Conservation (phyloP, 306 rosid genomes). For the Lathyrus tuberosus region DNA sequence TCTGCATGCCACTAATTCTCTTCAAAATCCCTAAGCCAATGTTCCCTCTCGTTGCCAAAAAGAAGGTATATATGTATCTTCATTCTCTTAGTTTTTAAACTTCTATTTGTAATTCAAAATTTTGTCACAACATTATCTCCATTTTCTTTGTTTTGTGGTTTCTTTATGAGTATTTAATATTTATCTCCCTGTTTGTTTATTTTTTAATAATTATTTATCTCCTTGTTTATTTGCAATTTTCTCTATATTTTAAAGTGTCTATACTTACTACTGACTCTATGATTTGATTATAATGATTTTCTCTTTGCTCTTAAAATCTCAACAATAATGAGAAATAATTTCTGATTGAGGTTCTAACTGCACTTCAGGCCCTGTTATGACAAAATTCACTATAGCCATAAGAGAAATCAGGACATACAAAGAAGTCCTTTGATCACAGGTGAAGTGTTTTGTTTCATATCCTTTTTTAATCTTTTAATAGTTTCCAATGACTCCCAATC, state of each 20-base stretch:
- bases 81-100: no score
- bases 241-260: conserved; percentile 15
- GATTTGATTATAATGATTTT: conserved; percentile 31
- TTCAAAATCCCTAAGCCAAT: no score
- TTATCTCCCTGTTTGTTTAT: no score
- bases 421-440: conserved; percentile 99
- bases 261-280: conserved; percentile 11
- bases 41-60: no score
- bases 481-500: conserved; percentile 31
- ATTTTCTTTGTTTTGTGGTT: no score
- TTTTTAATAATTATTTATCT: no score
- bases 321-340: conserved; percentile 17
- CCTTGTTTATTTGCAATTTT: conserved; percentile 23
- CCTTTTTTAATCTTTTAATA: conserved; percentile 20
- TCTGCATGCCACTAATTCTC: no score
- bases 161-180: no score
- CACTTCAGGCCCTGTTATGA: conserved; percentile 93
- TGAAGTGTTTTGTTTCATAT: conserved; percentile 39
- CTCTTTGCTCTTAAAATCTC: conserved; percentile 28
- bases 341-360: conserved; percentile 37
- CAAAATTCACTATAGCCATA: conserved; percentile 94
- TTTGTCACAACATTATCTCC: no score
- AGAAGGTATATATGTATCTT: no score
- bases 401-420: conserved; percentile 99
- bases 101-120: no score